Evolutionary conservation across 1,139 yeast species (phyloP), one percentile per base, ranked within the genome.

Genomic region (Saccharomyces hybrid): DNA sequence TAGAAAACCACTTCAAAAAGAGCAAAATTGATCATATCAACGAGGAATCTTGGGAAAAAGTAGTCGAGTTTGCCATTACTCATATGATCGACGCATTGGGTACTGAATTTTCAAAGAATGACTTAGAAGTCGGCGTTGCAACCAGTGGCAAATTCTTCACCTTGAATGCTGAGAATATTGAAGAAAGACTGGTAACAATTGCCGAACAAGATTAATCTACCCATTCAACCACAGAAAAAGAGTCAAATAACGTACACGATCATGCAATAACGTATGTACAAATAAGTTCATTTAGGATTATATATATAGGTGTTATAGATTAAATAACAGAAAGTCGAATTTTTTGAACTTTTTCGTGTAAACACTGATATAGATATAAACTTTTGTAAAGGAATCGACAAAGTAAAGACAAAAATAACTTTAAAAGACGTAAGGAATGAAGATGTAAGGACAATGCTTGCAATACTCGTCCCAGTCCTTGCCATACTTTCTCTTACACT

Each of bases 71-170:
- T 70, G 96, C 95, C 44, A 90, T 93, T 61, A 81, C 85, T 48
- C 86, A 95, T 4, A 78, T 93, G 70, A 86, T 95, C 64, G 84
- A 88, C 54, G 88, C 93, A 1, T 77, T 93, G 64, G 93, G 96
- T 49, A 89, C 96, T 8, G 99, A 93, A 65, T 91, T 93, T 71
- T 82, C 96, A 66, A 91, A 90, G 73, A 86, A 86, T 66, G 99
- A 93, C 70, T 77, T 93, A 57, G 99, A 93, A 73, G 80, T 93
- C 60, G 99, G 98, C 51, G 88, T 93, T 51, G 96, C 96, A 34
- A 80, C 88, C 6, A 74, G 72, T 51, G 80, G 77, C 48, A 77
- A 78, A 49, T 93, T 93, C 75, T 80, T 84, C 62, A 78, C 82
- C 50, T 80, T 93, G 67, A 77, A 84, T 12, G 79, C 86, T 7